Percentiles rank a stretch among this genome's conserved stretches.
Conservation (phyloP, 768 basidiomycete species). For the Naganishia antarctica region DNA sequence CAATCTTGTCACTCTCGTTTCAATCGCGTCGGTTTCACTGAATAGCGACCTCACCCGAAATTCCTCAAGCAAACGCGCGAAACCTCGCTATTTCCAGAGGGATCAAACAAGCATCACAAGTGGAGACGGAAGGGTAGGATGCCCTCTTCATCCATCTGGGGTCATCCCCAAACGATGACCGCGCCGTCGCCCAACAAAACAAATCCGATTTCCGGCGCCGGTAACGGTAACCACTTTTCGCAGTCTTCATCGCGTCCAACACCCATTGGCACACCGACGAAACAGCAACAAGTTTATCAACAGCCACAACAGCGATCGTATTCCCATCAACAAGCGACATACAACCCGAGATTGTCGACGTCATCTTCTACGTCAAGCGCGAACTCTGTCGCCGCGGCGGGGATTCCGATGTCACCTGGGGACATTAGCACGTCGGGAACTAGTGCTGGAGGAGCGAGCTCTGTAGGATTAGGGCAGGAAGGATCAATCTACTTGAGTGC, state of each 20-base stretch:
- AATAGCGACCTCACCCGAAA: too few relatives aligned
- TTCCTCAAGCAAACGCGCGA: too few relatives aligned
- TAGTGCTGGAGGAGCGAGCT: slow-evolving; percentile 1
- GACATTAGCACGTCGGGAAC: not conserved
- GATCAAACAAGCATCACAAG: not conserved
- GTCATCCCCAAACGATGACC: slow-evolving; percentile 2
- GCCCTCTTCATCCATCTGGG: slow-evolving; percentile 14
- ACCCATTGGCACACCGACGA: not conserved
- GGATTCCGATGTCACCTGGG: slow-evolving; percentile 7
- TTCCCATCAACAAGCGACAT: not conserved
- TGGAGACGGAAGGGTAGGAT: not conserved
- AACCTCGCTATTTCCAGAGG: too few relatives aligned
- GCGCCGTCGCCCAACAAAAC: slow-evolving; percentile 1
- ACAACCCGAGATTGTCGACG: not conserved
- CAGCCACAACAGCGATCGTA: not conserved
- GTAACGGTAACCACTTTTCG: slow-evolving; percentile 5
- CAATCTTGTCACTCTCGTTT: too few relatives aligned
- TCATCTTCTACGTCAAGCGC: not conserved
- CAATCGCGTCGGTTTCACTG: too few relatives aligned
- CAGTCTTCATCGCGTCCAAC: not conserved
- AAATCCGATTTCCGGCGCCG: not conserved
- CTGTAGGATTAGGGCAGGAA: not conserved
- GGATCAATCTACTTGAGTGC: slow-evolving; percentile 10
- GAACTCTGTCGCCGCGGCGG: not conserved
- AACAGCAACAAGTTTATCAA: not conserved